phyloP scores from a whole-genome alignment of 306 rosid species.

The Cicer arietinum region DNA sequence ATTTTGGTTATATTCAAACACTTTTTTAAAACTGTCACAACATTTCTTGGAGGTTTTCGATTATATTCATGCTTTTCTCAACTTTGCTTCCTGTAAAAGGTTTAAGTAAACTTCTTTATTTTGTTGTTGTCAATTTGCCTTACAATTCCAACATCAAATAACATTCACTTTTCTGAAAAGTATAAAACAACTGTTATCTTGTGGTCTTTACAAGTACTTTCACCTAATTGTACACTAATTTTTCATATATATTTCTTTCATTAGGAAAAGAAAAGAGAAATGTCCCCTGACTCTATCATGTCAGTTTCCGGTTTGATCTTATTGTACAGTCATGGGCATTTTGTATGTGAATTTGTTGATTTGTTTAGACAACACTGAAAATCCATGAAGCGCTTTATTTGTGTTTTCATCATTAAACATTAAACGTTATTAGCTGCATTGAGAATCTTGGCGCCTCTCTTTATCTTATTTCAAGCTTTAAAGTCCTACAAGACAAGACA shows the following conservation, averaged over 20 bases:
- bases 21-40: not conserved
- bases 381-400: not conserved
- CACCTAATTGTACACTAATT: not conserved
- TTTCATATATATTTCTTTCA: constrained; percentile 18
- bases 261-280: constrained; percentile 9
- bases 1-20: constrained; percentile 24
- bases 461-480: constrained; percentile 32
- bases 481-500: not conserved
- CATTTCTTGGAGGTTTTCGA: constrained; percentile 28
- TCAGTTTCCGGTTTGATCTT: constrained; percentile 27
- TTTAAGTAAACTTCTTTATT: constrained; percentile 9
- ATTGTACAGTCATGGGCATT: constrained; percentile 3
- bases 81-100: constrained; percentile 17
- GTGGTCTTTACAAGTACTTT: constrained; percentile 18
- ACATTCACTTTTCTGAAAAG: constrained; percentile 29
- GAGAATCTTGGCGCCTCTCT: constrained; percentile 29
- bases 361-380: constrained; percentile 11
- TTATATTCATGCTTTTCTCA: not conserved
- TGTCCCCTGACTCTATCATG: constrained; percentile 19
- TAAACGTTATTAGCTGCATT: constrained; percentile 14
- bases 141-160: constrained; percentile 28
- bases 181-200: constrained; percentile 16
- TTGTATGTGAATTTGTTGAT: constrained; percentile 16
- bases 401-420: constrained; percentile 6
- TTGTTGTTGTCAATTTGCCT: constrained; percentile 33